Evolutionary conservation across 306 rosid genomes (phyloP), one percentile per base, ranked within the genome.

Genomic region (cucumber (Cucumis sativus)): DNA sequence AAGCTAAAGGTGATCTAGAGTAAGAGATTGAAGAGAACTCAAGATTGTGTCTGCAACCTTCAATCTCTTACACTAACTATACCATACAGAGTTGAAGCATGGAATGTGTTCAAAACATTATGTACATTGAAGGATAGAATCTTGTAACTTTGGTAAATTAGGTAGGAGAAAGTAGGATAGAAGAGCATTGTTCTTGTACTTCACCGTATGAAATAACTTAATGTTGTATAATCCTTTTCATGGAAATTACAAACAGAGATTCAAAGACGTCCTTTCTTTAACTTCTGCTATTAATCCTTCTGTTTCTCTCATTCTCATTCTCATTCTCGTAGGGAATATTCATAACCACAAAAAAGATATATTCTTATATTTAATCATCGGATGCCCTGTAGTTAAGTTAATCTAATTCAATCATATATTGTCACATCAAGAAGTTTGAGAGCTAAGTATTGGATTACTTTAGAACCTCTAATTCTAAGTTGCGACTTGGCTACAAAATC

Each of bases 401-500:
- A 67, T 41, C 74, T n/a, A 16, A 40, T 67, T 10, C 73, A 66
- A 66, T 40, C 74, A 67, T 40, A 35, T 9, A 5, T 43, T 45
- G 56, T n/a, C 54, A 21, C 57, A 69, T 69, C 75, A 23, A 41
- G 54, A 43, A 43, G 56, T 45, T 69, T 45, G 75, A 21, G 75
- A 45, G 39, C 75, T 12, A 69, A 21, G 28, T 10, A 43, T 69
- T 45, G 75, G 33, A 45, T 12, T 20, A 18, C 37, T 69, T 69
- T 37, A 43, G 37, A 69, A 45, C 75, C 75, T 40, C 20, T 40
- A 40, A 67, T n/a, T 67, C 74, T 67, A 40, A 10, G 74, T 4
- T n/a, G 55, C 74, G 4, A 67, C 74, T 67, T 69, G 75, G 56
- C 56, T 45, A 11, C 56, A 69, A 69, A 69, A 41, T 69, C 75